Conservation (phyloP, 495 filamentous ascomycete genomes). For the Tuber aestivum region DNA sequence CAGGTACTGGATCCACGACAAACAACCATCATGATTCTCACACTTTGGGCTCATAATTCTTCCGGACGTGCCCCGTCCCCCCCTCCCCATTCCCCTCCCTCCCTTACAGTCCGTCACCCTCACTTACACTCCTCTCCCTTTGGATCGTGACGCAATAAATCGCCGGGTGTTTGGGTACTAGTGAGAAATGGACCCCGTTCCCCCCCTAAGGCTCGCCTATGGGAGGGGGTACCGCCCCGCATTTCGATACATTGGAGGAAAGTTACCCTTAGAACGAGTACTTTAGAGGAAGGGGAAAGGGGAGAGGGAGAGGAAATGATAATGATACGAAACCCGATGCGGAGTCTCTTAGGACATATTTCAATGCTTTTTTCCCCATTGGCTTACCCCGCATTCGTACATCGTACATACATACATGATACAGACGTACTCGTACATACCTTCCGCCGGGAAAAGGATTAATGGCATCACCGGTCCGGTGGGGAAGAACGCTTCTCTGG, state of each 20-base stretch:
- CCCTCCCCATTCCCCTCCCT: neutral
- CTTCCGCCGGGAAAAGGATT: slow-evolving; percentile 3
- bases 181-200: neutral
- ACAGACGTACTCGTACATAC: too few relatives aligned
- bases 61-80: neutral
- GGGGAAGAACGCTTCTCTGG: slow-evolving; percentile 1
- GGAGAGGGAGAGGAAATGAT: neutral
- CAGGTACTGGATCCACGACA: slow-evolving; percentile 4
- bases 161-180: slow-evolving; percentile 1
- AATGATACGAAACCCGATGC: neutral
- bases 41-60: neutral
- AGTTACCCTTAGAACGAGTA: neutral
- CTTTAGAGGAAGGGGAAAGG: neutral
- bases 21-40: neutral
- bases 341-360: neutral
- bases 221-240: neutral
- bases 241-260: neutral
- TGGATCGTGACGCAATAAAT: slow-evolving; percentile 5
- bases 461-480: neutral
- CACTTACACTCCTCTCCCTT: neutral
- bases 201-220: slow-evolving; percentile 1
- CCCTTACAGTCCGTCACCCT: neutral
- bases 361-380: neutral
- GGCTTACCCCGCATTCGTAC: neutral
- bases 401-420: too few relatives aligned